Percentiles rank a stretch among this genome's conserved stretches.
These are phyloP conservation scores for Lyophyllum shimeji DNA, from an alignment of 768 basidiomycete genomes.

Conservation along the genomic window DNA sequence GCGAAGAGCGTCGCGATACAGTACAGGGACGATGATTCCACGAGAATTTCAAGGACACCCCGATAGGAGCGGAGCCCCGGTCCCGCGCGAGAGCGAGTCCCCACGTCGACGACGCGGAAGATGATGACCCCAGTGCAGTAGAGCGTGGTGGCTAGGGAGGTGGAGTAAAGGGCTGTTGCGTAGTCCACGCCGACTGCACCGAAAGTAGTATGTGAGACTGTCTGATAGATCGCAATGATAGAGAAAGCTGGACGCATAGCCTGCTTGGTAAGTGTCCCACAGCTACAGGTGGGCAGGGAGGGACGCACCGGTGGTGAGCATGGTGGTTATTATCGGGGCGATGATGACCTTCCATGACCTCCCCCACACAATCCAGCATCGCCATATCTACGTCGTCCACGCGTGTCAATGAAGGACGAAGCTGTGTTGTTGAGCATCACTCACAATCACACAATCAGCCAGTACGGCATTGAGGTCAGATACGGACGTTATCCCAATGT, in stretches of 20 bases:
- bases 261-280: not conserved
- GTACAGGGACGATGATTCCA: constrained; percentile 16
- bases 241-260: constrained; percentile 9
- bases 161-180: constrained; percentile 16
- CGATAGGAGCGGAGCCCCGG: constrained; percentile 13
- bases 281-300: not conserved
- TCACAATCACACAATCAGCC: constrained; percentile 15
- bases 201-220: constrained; percentile 12
- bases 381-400: constrained; percentile 12
- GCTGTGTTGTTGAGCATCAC: not conserved
- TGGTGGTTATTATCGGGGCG: constrained; percentile 11
- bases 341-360: constrained; percentile 7
- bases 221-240: constrained; percentile 14
- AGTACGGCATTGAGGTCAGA: constrained; percentile 17
- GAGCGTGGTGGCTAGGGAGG: constrained; percentile 14
- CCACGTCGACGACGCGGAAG: constrained; percentile 11
- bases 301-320: constrained; percentile 13
- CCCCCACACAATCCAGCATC: constrained; percentile 17
- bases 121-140: constrained; percentile 17
- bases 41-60: constrained; percentile 16
- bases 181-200: constrained; percentile 16
- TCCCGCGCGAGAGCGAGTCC: not conserved
- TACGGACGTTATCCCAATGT: constrained; percentile 12
- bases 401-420: not conserved
- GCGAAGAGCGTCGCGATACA: constrained; percentile 18